Evolutionary conservation across 1,284 basidiomycete genomes (phyloP), one percentile per base, ranked within the genome.

Genomic region (Malassezia pachydermatis): DNA sequence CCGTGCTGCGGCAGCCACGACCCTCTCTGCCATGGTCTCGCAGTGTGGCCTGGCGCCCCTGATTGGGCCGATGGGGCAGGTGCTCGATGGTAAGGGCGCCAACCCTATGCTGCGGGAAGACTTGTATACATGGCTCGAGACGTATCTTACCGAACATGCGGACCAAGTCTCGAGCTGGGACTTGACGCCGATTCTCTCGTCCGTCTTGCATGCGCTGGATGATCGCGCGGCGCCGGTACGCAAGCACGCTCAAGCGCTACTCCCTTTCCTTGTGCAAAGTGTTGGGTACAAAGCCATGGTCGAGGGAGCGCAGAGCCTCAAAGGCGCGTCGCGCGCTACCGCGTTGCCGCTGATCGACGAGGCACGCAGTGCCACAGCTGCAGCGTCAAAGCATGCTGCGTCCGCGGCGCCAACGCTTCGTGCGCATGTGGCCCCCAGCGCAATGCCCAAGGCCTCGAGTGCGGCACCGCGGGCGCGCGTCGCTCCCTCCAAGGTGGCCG

Each of bases 201-300:
- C 82, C 0, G 75, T 88, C n/a, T 79, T 99, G 11, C 73, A 78
- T 7, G 88, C 82, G 57, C 78, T 98, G 17, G 94, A 99, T 66
- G 94, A 98, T 73, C 82, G 89, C 35, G 92, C 78, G 60, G 80
- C 79, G 5, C 92, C 98, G 60, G 86, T 98, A 5, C 81, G 94
- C 53, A 96, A 96, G 73, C 83, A 81, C 9, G 88, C 90, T 1
- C 83, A 86, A 57, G 81, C 82, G 2, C 73, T 92, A 17, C 73
- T 99, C 17, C 88, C 89, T 0, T 76, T 77, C 40, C 75, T 99
- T 43, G 83, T 98, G 41, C 74, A 78, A 8, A 81, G 76, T 40
- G 81, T 81, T 19, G 89, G 94, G 1, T 88, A 81, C 69, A 86
- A 90, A 59, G 81, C 80, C 61, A 83, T 98, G 39, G 77, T 94